Evolutionary conservation across 2,329 filamentous ascomycete species (phyloP), one percentile per base, ranked within the genome.

Genomic region (Fusarium odoratissimum): DNA sequence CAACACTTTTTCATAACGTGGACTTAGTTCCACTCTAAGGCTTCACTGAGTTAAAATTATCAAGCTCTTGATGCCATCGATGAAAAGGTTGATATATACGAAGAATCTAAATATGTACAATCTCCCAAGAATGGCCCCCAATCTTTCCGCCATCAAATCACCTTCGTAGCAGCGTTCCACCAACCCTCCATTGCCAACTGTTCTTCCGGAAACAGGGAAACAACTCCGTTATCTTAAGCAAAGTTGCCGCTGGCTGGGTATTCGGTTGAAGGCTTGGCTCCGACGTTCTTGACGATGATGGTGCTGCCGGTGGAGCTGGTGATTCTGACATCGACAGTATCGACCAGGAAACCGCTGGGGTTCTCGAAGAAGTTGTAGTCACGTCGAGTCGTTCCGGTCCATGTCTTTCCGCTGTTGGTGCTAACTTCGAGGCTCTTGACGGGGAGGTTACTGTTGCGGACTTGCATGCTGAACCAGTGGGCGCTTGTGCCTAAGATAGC

Each of bases 311-410:
- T 83, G 6, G 81, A 76, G 64, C 86, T 86, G 2, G 89, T 91
- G 30, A 91, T 83, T 63, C 84, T 85, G 35, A 92, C 83, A 74
- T 88, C 84, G 3, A 91, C 88, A 4, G 79, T 85, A 17, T 84
- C 79, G 0, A 84, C 85, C 2, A 88, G 86, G 73, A 89, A 91
- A 0, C 90, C 90, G 63, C 84, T 83, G 1, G 81, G 67, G 73
- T 90, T 85, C 83, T 91, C 86, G 56, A 92, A 92, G 81, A 86
- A 92, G 83, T 92, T 89, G 78, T 90, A 90, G 23, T 82, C 79
- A 54, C 83, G 79, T 46, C 90, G 83, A 1, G 81, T 83, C 0
- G 90, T 91, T 21, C 78, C 60, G 77, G 86, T 80, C 90, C 90
- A 92, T 9, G 86, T 87, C 58, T 73, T 83, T 25, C 90, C 90